Evolutionary conservation across 2,329 filamentous ascomycete species (phyloP), one percentile per base, ranked within the genome.

Genomic region (Colletotrichum higginsianum): DNA sequence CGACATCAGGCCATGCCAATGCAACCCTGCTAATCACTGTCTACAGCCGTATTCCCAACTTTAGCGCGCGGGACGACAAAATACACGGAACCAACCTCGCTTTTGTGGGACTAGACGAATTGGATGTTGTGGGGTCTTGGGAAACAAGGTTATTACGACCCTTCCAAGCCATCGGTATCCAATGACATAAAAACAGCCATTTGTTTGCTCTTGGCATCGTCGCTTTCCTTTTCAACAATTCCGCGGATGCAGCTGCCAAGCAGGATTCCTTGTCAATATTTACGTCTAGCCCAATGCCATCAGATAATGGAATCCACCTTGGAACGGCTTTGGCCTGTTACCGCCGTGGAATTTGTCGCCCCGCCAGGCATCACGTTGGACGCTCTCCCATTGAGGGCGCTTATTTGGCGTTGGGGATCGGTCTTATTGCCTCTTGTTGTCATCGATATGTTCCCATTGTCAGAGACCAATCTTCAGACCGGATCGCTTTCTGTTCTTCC

Each of bases 21-120:
- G n/a, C 5, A 23, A 18, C 6, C 46, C 60, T 23, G 11, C 60
- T 46, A 62, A 52, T 62, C 46, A 56, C 15, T 4, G 26, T 13
- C 18, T 38, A 26, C 44, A 16, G 55, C 44, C 62, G 35, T 23
- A 42, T 16, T 18, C 18, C 13, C 9, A n/a, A 16, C n/a, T 53
- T 44, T 60, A 66, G 63, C 55, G 53, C 55, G 53, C 55, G 53
- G 53, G n/a, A 66, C 4, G 50, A 50, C 13, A 2, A 4, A n/a
- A 52, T 9, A 42, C 4, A 42, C n/a, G 16, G 5, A 60, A 61
- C 26, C 46, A 35, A 40, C 44, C 26, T 35, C 44, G 18, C 7
- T 61, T 49, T 61, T 40, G 58, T 61, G 58, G 44, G 40, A 50
- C 26, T 18, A 3, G 44, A 35, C 58, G n/a, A 61, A 61, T 61